Evolutionary conservation across 2,329 filamentous ascomycete genomes (phyloP), one percentile per base, ranked within the genome.

Genomic region (Calcarisporium arbuscula): DNA sequence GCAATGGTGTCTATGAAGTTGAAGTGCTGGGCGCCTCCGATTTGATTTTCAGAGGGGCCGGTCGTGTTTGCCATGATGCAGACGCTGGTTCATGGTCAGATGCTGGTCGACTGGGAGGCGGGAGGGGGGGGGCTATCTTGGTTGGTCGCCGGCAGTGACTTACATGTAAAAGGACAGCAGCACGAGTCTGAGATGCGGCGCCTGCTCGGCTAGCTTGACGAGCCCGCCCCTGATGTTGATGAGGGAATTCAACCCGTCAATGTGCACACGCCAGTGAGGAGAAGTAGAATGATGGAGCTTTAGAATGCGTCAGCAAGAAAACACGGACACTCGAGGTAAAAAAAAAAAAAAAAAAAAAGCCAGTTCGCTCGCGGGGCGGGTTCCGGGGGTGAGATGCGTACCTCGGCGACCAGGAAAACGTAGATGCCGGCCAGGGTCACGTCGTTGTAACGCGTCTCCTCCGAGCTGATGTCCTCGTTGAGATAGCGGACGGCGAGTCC

Each of bases 91-190:
- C 4, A 27, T 35, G 11, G 7, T 3, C 16, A 3, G 21, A 6
- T 19, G 29, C 3, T 12, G 10, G 22, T 25, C 22, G 10, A 25
- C 14, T 10, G 22, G 22, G 14, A 25, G 22, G 10, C 14, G 16
- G 19, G n/a, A n/a, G n/a, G n/a, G n/a, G n/a, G n/a, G n/a, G n/a
- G n/a, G n/a, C n/a, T n/a, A n/a, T n/a, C n/a, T n/a, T 7, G 20
- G 20, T 19, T 18, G 6, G 5, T 7, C 30, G 34, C 22, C 10
- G 14, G 14, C 18, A 8, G 17, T 17, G 6, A 23, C 35, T 29
- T 38, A 38, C 35, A 38, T 17, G n/a, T 33, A 6, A 16, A 38
- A 38, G 19, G 30, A 28, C 5, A 38, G 30, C 5, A 34, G 17
- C 7, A 33, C 20, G 15, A 19, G 25, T 20, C 18, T 34, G 3